phyloP scores from a whole-genome alignment of 2,329 filamentous ascomycete species.

The Nigrograna mackinnonii region DNA sequence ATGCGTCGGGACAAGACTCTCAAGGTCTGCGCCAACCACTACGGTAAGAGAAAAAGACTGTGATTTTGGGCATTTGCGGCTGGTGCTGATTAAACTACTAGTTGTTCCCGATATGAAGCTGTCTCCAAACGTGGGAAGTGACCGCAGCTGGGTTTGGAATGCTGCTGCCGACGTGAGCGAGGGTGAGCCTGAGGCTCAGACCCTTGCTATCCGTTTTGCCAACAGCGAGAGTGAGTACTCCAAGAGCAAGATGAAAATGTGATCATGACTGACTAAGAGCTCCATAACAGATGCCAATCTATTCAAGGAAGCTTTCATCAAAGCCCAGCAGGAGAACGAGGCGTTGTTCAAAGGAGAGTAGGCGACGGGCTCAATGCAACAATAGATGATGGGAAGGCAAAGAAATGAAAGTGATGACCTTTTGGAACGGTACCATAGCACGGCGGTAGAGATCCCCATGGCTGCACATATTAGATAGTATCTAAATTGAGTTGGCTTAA shows the following conservation, averaged over 20 bases:
- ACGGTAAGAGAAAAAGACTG: conserved; percentile 67
- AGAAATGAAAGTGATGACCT: conserved; percentile 26
- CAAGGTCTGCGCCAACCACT: conserved; percentile 99
- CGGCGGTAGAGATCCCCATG: conserved; percentile 31
- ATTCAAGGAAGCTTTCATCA: conserved; percentile 97
- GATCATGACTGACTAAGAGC: background rate
- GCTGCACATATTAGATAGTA: conserved; percentile 43
- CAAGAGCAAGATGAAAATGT: conserved; percentile 33
- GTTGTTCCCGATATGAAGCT: conserved; percentile 99
- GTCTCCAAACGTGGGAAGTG: conserved; percentile 94
- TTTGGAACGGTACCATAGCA: conserved; percentile 27
- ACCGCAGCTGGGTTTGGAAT: conserved; percentile 99
- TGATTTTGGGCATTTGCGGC: conserved; percentile 5
- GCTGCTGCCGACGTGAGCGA: conserved; percentile 96
- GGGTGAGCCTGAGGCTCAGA: conserved; percentile 94
- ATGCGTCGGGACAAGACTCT: conserved; percentile 99
- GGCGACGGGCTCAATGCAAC: conserved; percentile 17
- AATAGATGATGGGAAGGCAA: conserved; percentile 5
- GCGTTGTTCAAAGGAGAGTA: conserved; percentile 68
- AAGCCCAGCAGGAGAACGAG: conserved; percentile 96
- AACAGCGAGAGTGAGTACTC: conserved; percentile 82
- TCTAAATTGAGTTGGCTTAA: conserved; percentile 27
- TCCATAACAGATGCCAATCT: conserved; percentile 76
- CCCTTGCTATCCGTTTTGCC: conserved; percentile 94
- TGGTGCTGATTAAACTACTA: conserved; percentile 44